Percentiles rank a stretch among this genome's conserved stretches.
Conservation (phyloP, 73 alveolate species). For the Diophrys appendiculata region DNA sequence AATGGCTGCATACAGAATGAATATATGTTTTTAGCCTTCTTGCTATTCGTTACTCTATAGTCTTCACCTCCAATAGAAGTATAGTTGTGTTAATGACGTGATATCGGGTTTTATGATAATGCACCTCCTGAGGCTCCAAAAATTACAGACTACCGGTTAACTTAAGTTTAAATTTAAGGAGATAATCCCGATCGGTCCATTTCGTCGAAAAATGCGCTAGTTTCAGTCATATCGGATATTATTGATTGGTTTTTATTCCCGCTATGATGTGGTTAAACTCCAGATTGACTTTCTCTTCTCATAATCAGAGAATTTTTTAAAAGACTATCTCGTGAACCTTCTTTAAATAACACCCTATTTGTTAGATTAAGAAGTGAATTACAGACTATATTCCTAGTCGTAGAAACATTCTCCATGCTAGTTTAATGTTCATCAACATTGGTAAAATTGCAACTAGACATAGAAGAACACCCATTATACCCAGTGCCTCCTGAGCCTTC, state of each 20-base stretch:
- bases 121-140: background rate
- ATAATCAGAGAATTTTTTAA: background rate
- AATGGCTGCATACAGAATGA: too few relatives aligned
- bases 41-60: too few relatives aligned
- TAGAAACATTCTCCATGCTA: background rate
- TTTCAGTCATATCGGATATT: background rate
- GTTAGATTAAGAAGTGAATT: conserved; percentile 2
- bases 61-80: background rate
- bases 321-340: background rate
- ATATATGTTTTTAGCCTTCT: too few relatives aligned
- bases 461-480: background rate
- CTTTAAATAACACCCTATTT: background rate
- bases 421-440: conserved; percentile 11
- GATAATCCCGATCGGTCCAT: background rate
- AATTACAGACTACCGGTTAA: background rate
- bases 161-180: background rate
- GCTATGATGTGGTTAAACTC: background rate
- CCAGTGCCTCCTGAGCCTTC: background rate
- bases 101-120: background rate
- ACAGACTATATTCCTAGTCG: background rate
- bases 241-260: background rate
- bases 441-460: conserved; percentile 1
- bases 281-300: conserved; percentile 5
- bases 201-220: background rate
- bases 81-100: background rate